A percentile compares a stretch with the other conserved stretches of the same genome.
These are phyloP conservation scores for Saraca asoca DNA, from an alignment of 331 rosid genomes.

Conservation along the genomic window DNA sequence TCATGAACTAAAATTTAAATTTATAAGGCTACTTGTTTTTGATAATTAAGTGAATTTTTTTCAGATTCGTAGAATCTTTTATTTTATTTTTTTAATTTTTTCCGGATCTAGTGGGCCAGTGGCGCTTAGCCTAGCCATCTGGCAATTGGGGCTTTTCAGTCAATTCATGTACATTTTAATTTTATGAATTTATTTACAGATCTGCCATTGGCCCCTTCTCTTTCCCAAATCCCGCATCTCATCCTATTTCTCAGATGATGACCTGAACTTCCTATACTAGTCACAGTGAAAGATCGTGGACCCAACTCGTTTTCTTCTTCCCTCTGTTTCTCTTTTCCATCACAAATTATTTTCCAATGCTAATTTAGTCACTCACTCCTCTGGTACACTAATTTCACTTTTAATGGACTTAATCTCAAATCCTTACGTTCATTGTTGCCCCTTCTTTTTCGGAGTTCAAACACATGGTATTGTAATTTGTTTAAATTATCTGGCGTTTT, in stretches of 20 bases:
- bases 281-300: constrained; percentile 32
- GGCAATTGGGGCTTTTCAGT: constrained; percentile 1
- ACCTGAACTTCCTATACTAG: constrained; percentile 36
- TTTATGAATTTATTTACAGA: constrained; percentile 36
- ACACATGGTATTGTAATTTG: constrained; percentile 18
- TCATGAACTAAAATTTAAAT: too few relatives aligned
- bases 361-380: constrained; percentile 21
- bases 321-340: constrained; percentile 1
- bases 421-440: constrained; percentile 32
- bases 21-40: too few relatives aligned
- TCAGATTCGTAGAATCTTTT: too few relatives aligned
- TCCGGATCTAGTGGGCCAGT: too few relatives aligned
- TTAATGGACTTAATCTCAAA: constrained; percentile 39
- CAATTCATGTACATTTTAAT: neutral
- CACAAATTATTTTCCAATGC: constrained; percentile 17
- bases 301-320: constrained; percentile 26
- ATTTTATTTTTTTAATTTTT: too few relatives aligned
- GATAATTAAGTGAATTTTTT: too few relatives aligned
- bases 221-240: constrained; percentile 13
- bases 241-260: constrained; percentile 30
- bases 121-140: too few relatives aligned
- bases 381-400: constrained; percentile 32
- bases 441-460: constrained; percentile 25
- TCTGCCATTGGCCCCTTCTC: constrained; percentile 43
- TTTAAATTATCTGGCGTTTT: neutral